These are phyloP conservation scores for Verbena officinalis DNA, from an alignment of 257 asterid species.

Conservation along the genomic window DNA sequence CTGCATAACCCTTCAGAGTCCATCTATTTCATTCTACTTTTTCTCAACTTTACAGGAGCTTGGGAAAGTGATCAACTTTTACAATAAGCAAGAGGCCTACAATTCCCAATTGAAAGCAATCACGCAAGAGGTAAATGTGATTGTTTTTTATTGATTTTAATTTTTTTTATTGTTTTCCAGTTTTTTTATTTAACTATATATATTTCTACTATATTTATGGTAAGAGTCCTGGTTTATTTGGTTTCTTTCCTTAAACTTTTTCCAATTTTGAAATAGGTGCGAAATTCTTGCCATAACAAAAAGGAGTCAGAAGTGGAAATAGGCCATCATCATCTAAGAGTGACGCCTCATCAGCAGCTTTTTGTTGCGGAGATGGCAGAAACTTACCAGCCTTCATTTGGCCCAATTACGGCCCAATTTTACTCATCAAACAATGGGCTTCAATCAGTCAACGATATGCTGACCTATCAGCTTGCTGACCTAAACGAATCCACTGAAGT, in stretches of 20 bases:
- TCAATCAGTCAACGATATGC: constrained; percentile 20
- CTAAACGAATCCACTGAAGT: constrained; percentile 37
- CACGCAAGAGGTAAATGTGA: constrained; percentile 40
- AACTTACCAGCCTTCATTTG: constrained; percentile 1
- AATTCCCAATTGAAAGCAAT: constrained; percentile 46
- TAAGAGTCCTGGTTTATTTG: constrained; percentile 25
- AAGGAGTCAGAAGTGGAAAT: constrained; percentile 19
- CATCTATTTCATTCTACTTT: background rate
- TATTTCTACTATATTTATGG: background rate
- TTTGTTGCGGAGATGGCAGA: too few species aligned
- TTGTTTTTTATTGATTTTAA: too few species aligned
- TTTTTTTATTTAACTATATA: too few species aligned
- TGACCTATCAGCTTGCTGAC: constrained; percentile 48
- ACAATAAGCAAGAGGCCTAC: constrained; percentile 34
- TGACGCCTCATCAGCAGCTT: too few species aligned
- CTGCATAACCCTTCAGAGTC: too few species aligned
- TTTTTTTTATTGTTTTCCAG: background rate
- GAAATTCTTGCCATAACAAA: constrained; percentile 17
- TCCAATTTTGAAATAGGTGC: constrained; percentile 15
- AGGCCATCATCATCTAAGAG: too few species aligned
- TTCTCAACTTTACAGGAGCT: constrained; percentile 45
- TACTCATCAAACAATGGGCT: background rate
- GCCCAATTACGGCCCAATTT: constrained; percentile 31
- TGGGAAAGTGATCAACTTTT: constrained; percentile 37
- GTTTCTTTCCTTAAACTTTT: background rate